These are phyloP conservation scores for Diplodia corticola DNA, from an alignment of 2,329 filamentous ascomycete species.

Conservation along the genomic window DNA sequence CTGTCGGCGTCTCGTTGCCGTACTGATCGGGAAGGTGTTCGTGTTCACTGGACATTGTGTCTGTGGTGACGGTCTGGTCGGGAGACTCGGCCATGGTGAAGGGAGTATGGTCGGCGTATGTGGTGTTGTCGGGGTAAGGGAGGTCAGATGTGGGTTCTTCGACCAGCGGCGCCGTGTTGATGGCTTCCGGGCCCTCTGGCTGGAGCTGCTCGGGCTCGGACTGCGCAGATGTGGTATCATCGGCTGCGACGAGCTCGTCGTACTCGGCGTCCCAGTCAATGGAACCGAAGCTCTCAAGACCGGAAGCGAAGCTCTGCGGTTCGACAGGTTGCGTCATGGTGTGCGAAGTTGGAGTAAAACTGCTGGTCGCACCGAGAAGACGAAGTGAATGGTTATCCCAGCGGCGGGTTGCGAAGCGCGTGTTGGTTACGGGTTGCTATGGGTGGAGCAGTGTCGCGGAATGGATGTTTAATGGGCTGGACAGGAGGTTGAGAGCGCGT, in stretches of 20 bases:
- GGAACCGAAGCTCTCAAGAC: conserved; percentile 1
- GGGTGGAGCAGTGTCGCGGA: neutral
- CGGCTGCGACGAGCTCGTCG: neutral
- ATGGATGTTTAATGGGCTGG: neutral
- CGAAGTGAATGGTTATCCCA: neutral
- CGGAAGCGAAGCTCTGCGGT: neutral
- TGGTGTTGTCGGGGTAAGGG: neutral
- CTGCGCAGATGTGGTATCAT: neutral
- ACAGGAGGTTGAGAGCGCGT: neutral
- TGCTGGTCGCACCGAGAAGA: neutral
- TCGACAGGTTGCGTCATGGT: neutral
- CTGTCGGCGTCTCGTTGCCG: neutral
- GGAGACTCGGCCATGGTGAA: neutral
- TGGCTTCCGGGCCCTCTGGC: neutral
- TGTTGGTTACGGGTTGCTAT: neutral
- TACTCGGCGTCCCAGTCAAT: conserved; percentile 8
- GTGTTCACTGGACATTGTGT: neutral
- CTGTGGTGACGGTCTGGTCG: neutral
- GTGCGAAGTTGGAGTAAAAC: neutral
- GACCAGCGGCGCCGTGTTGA: neutral
- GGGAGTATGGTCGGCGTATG: neutral
- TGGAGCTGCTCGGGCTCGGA: neutral
- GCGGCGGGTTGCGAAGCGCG: neutral
- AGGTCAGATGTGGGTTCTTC: neutral
- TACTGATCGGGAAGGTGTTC: neutral